These are phyloP conservation scores for Prunus persica DNA, from an alignment of 306 rosid species.

Conservation along the genomic window DNA sequence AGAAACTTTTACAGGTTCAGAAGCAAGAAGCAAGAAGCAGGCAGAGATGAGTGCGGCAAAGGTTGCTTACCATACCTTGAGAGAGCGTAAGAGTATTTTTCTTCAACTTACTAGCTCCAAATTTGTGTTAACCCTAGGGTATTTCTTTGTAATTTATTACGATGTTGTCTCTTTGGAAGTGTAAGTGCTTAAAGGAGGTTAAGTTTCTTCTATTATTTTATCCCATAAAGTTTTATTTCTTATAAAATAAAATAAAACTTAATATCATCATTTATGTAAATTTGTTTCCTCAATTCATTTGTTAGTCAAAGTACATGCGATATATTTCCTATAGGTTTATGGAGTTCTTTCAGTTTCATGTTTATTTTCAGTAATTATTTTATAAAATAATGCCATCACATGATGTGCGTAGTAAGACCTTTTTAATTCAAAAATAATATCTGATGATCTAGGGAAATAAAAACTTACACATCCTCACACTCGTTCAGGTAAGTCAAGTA, in stretches of 20 bases:
- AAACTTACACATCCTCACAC: background rate
- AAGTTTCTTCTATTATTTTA: background rate
- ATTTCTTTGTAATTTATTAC: background rate
- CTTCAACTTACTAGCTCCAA: background rate
- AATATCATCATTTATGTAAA: too few relatives aligned
- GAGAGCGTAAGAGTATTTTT: conserved; percentile 41
- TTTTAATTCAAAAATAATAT: background rate
- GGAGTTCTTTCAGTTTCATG: background rate
- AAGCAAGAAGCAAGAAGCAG: conserved; percentile 62
- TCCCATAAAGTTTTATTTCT: background rate
- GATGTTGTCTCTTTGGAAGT: background rate
- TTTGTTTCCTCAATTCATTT: background rate
- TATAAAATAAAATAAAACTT: too few relatives aligned
- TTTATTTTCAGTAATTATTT: background rate
- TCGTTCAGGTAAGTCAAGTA: conserved; percentile 42
- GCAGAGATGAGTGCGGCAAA: conserved; percentile 85
- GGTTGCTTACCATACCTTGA: conserved; percentile 60
- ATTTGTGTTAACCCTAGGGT: background rate
- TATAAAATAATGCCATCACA: background rate
- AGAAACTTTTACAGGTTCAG: conserved; percentile 52
- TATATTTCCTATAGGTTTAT: background rate
- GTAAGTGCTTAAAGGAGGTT: background rate
- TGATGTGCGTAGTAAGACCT: background rate
- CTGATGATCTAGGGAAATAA: background rate
- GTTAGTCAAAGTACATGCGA: background rate